Evolutionary conservation across 805 yeast species (phyloP), one percentile per base, ranked within the genome.

Genomic region (Candida cerambycidarum): DNA sequence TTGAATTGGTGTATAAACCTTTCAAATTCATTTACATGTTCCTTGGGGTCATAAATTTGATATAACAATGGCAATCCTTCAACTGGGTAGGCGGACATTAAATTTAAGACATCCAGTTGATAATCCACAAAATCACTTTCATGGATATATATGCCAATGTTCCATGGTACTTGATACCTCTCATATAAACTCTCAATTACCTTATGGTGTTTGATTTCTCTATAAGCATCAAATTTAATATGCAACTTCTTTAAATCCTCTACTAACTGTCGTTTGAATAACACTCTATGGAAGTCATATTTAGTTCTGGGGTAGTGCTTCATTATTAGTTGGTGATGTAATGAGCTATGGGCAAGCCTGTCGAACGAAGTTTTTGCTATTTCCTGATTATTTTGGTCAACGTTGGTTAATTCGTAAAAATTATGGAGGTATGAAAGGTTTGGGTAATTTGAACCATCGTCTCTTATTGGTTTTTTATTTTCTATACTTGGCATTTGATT

Each of bases 91-190:
- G 18, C 12, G 4, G 38, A 17, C 6, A 44, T 10, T 13, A 18
- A 17, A 5, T 7, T n/a, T 4, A 48, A 33, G 2, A 23, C 16
- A 7, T 39, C 41, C 53, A 49, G 53, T 32, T 41, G 43, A 32
- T 41, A 52, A 21, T 47, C 45, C 3, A 42, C 21, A 23, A 46
- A 52, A 31, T 52, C 55, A 31, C 45, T 35, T 12, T 37, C 48
- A 25, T 47, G 50, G n/a, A 52, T 44, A 21, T 19, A 24, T 2
- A 43, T 32, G 9, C 19, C 13, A 8, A 27, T 40, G 21, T 34
- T 24, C 2, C 16, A 11, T 8, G 38, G 31, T 8, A 51, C 23
- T 4, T 45, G 42, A 31, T 32, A 46, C 12, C 45, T 15, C 6
- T 36, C n/a, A 13, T 32, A 15, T 7, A 48, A 28, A 4, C 13